Conservation (phyloP, 2,329 filamentous ascomycete genomes). For the Fonsecaea pugnacius region DNA sequence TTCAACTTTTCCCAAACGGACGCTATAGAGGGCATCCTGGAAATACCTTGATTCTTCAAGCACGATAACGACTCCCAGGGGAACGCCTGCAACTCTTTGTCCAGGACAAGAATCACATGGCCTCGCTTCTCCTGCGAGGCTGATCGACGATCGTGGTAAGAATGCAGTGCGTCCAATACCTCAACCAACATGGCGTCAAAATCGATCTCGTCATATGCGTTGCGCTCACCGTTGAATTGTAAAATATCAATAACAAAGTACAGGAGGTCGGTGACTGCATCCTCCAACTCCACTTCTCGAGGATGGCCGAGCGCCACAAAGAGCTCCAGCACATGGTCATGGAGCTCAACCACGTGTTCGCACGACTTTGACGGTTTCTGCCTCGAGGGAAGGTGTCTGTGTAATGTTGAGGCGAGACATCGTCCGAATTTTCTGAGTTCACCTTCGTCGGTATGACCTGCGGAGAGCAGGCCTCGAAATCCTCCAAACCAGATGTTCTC, state of each 20-base stretch:
- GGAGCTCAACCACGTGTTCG: slow-evolving; percentile 58
- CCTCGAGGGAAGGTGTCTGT: slow-evolving; percentile 84
- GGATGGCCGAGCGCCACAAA: slow-evolving; percentile 83
- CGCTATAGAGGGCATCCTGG: slow-evolving; percentile 82
- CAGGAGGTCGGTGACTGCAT: slow-evolving; percentile 85
- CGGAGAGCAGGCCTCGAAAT: slow-evolving; percentile 91
- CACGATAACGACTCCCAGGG: slow-evolving; percentile 96
- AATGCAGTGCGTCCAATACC: slow-evolving; percentile 78
- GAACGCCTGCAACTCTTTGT: slow-evolving; percentile 87
- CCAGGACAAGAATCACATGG: slow-evolving; percentile 87
- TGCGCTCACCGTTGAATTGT: slow-evolving; percentile 93
- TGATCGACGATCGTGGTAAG: slow-evolving; percentile 66
- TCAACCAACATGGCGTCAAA: slow-evolving; percentile 91
- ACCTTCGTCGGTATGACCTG: slow-evolving; percentile 65
- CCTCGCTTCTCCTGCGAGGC: slow-evolving; percentile 39
- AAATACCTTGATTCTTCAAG: slow-evolving; percentile 76
- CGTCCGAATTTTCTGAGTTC: slow-evolving; percentile 76
- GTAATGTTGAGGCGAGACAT: slow-evolving; percentile 76
- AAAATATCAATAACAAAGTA: slow-evolving; percentile 97
- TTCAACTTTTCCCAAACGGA: slow-evolving; percentile 76
- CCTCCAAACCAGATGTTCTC: slow-evolving; percentile 95
- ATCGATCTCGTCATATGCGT: slow-evolving; percentile 97
- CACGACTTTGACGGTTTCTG: slow-evolving; percentile 60
- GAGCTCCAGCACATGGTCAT: slow-evolving; percentile 75
- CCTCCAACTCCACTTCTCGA: slow-evolving; percentile 76